Conservation (phyloP, 1,139 yeast species). For the Pichia sp. region DNA sequence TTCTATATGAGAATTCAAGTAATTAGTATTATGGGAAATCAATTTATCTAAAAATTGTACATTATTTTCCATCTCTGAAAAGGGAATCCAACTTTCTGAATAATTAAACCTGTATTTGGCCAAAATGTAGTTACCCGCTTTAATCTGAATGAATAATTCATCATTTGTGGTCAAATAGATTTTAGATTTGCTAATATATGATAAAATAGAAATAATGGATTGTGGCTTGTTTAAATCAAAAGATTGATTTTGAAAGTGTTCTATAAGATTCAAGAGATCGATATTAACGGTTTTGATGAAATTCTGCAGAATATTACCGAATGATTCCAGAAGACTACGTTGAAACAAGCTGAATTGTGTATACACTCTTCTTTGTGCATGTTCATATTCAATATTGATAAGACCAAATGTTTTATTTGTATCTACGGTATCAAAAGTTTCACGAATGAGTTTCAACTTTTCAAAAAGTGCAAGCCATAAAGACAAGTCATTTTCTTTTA, state of each 20-base stretch:
- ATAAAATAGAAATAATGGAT: conserved; percentile 33
- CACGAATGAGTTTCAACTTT: conserved; percentile 41
- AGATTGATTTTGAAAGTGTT: conserved; percentile 31
- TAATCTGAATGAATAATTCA: conserved; percentile 27
- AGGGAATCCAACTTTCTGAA: conserved; percentile 51
- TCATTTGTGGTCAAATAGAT: conserved; percentile 7
- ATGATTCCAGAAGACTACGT: conserved; percentile 38
- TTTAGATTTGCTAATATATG: conserved; percentile 29
- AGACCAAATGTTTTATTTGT: conserved; percentile 37
- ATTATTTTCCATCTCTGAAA: conserved; percentile 58
- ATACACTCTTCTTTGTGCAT: conserved; percentile 49
- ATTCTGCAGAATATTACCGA: conserved; percentile 35
- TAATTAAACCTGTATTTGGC: conserved; percentile 42
- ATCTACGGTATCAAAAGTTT: conserved; percentile 48
- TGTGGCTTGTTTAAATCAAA: conserved; percentile 35
- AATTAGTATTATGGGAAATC: conserved; percentile 33
- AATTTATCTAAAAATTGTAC: conserved; percentile 41
- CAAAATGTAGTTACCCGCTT: conserved; percentile 41
- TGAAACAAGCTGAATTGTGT: conserved; percentile 58
- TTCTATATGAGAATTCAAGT: conserved; percentile 30
- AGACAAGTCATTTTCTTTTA: conserved; percentile 33
- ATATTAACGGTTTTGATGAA: conserved; percentile 28
- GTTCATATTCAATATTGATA: conserved; percentile 39
- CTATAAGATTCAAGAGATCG: conserved; percentile 28
- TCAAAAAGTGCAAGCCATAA: conserved; percentile 45